Conservation (phyloP, 768 basidiomycete species). For the Calocera viscosa region DNA sequence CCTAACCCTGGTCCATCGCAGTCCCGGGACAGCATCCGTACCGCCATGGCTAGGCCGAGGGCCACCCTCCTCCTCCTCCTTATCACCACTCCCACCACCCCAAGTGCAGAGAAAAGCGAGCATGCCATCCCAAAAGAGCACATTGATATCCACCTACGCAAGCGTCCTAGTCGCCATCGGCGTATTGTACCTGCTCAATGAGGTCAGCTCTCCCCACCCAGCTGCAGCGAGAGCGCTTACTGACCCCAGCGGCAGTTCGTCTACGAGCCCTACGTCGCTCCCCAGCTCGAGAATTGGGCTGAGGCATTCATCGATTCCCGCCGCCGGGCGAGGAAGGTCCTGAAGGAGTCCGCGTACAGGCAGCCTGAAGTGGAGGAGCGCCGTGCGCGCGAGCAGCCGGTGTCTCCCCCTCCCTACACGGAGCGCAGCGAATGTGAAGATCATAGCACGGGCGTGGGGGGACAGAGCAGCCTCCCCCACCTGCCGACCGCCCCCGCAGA, state of each 20-base stretch:
- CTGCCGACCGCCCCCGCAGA: background rate
- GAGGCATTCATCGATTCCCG: conserved; percentile 27
- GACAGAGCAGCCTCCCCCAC: background rate
- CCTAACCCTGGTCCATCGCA: no score
- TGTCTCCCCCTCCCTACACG: background rate
- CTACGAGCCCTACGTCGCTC: conserved; percentile 58
- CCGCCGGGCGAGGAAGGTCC: conserved; percentile 13
- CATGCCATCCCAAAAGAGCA: no score
- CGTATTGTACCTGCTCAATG: conserved; percentile 43
- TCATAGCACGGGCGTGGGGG: background rate
- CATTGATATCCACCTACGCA: conserved; percentile 35
- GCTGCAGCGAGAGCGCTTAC: background rate
- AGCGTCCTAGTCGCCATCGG: conserved; percentile 41
- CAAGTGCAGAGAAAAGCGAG: no score
- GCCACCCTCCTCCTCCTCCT: no score
- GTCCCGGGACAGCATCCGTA: no score
- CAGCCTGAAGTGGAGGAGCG: background rate
- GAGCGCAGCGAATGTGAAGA: background rate
- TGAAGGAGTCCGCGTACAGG: background rate
- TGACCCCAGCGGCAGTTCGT: conserved; percentile 38
- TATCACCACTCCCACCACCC: no score
- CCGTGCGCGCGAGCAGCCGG: background rate
- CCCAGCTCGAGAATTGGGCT: conserved; percentile 39
- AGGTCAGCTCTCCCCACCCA: conserved; percentile 31
- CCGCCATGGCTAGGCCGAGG: no score